phyloP scores from a whole-genome alignment of 257 asterid species.

The Coffea eugenioides region DNA sequence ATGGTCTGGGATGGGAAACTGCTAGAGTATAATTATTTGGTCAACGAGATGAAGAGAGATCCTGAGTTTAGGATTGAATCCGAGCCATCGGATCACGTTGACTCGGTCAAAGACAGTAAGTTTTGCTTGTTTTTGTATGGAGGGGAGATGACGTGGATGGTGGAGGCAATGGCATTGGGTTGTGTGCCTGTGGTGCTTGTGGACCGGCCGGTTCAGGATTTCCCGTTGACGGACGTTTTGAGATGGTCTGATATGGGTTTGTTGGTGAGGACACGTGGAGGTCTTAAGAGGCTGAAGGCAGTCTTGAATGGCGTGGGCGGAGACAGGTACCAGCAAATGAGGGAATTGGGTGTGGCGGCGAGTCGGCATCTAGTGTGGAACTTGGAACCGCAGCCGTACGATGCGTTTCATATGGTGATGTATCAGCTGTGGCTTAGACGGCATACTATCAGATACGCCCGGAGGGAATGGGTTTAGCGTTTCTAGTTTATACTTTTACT shows the following conservation, averaged over 20 bases:
- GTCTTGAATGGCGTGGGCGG: slow-evolving; percentile 48
- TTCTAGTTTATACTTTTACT: background rate
- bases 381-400: slow-evolving; percentile 57
- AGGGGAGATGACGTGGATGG: slow-evolving; percentile 48
- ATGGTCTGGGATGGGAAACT: slow-evolving; percentile 51
- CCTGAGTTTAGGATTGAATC: slow-evolving; percentile 47
- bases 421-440: slow-evolving; percentile 91
- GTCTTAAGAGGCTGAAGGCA: slow-evolving; percentile 49
- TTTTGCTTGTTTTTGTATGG: slow-evolving; percentile 61
- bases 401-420: slow-evolving; percentile 83
- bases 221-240: slow-evolving; percentile 77
- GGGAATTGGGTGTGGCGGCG: slow-evolving; percentile 48
- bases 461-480: slow-evolving; percentile 35
- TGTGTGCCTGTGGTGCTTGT: slow-evolving; percentile 88
- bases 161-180: slow-evolving; percentile 64
- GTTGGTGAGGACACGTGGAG: slow-evolving; percentile 52
- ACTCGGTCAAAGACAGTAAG: slow-evolving; percentile 39
- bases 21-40: slow-evolving; percentile 30
- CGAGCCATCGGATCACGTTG: slow-evolving; percentile 25
- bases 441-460: slow-evolving; percentile 72
- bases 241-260: slow-evolving; percentile 65
- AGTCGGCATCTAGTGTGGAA: slow-evolving; percentile 84
- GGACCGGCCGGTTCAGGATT: slow-evolving; percentile 79
- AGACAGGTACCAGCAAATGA: slow-evolving; percentile 55
- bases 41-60: slow-evolving; percentile 50